Base-by-base conservation (phyloP, 2,329 filamentous ascomycete species). In the Xylariaceae sp. region DNA sequence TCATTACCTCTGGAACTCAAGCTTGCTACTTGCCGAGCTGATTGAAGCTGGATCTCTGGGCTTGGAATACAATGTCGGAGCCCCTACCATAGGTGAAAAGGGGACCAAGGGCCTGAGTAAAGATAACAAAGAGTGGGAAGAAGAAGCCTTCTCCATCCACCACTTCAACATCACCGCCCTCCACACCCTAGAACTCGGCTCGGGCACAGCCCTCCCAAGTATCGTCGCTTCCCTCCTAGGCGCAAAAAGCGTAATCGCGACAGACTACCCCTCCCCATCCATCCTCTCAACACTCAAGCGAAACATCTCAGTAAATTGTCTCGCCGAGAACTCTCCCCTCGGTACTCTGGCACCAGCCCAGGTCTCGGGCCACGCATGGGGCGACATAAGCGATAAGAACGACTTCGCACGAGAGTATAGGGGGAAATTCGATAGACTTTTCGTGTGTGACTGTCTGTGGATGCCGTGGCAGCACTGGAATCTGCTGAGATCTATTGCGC, bases 391-490 rank as follows among this genome's bases (percentile, higher is more conserved):
- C 40, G 9, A 22, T 13, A 65, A 79, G 46, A 84, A 84, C 1
- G 87, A 90, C 61, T 64, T 71, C 33, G 60, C 62, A 52, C 22
- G 58, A 19, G 38, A 61, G 22, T 54, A 63, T 53, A 59, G 59
- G 38, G 69, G 69, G 53, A 64, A 64, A 1, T 89, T 84, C 63
- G 82, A 82, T 42, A 78, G 84, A 51, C 74, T 90, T 39, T 69
- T 89, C n/a, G 83, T 83, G 0, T 84, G 85, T 56, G 87, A 90
- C 69, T 89, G 87, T 63, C 76, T 88, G 51, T 90, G 87, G 87
- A 89, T 90, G 84, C 80, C 82, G 1, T 79, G 78, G 73, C 80
- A 90, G 72, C 88, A 90, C 68, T 75, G 69, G n/a, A 87, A 84
- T 66, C 75, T 90, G 22, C 77, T 78, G 43, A 68, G 65, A 40